Evolutionary conservation across 1,284 basidiomycete genomes (phyloP), one percentile per base, ranked within the genome.

Genomic region (Anthracocystis panici-leucophaei): DNA sequence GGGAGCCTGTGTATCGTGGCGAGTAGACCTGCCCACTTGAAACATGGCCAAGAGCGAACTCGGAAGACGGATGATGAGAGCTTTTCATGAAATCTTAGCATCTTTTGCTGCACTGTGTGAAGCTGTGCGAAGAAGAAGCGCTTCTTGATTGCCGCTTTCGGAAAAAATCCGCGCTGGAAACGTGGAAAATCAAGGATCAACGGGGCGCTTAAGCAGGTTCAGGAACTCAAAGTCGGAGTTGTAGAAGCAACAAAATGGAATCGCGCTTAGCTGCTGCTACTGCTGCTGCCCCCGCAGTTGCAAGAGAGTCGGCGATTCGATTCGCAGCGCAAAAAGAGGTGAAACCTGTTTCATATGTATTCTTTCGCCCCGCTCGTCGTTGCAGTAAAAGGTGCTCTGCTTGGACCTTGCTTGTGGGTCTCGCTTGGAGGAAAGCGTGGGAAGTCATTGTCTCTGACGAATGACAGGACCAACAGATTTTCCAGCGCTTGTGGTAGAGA

Each of bases 1-100:
- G 95, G 51, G 87, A 87, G 33, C 93, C 95, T 1, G 86, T 91
- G 25, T 97, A 96, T 86, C 90, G 88, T 79, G 94, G 95, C 33
- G 91, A 93, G 88, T 94, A 88, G 35, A 20, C 20, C 20, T 21
- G 40, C 40, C 40, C 16, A n/a, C 40, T 29, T 29, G 5, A 18
- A 41, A 41, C 14, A n/a, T n/a, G 44, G 12, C 27, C 16, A 31
- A 0, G 27, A 48, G 12, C 10, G 25, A 6, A 31, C 29, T 21
- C 48, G 27, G 48, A 16, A 49, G 29, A 5, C 48, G 29, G 48
- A n/a, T n/a, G 46, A 18, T 11, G 8, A 27, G 46, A 42, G 41
- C 6, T 7, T 6, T 42, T n/a, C 18, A 42, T 16, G 12, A 5
- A 42, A 42, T 42, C 41, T 7, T 5, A 20, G 10, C n/a, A 8